These are phyloP conservation scores for Chaetomium strumarium DNA, from an alignment of 2,329 filamentous ascomycete genomes.

Conservation along the genomic window DNA sequence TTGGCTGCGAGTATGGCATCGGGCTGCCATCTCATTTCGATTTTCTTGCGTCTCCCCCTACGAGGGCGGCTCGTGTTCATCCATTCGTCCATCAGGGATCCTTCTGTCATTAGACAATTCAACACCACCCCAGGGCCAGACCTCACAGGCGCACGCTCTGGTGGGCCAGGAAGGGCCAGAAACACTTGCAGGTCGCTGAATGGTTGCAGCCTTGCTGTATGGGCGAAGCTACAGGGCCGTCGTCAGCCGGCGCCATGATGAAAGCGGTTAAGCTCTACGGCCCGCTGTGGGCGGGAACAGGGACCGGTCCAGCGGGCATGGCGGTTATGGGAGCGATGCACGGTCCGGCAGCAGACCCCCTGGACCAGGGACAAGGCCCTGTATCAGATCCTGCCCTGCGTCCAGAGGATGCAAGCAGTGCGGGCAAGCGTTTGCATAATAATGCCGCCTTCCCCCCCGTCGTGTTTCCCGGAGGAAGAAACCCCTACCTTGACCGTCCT, in stretches of 20 bases:
- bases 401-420: conserved; percentile 25
- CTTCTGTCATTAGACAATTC: conserved; percentile 23
- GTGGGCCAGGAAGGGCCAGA: not conserved
- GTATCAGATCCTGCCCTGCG: conserved; percentile 34
- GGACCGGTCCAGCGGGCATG: conserved; percentile 17
- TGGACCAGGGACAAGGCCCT: conserved; percentile 26
- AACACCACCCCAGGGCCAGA: conserved; percentile 17
- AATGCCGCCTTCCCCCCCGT: conserved; percentile 30
- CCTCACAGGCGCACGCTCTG: conserved; percentile 6
- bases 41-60: conserved; percentile 9
- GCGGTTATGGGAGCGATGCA: conserved; percentile 22
- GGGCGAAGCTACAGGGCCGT: not conserved
- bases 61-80: conserved; percentile 10
- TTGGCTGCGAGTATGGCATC: conserved; percentile 17
- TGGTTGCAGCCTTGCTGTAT: conserved; percentile 11
- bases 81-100: conserved; percentile 22
- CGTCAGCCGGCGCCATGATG: conserved; percentile 29
- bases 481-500: conserved; percentile 29
- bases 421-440: conserved; percentile 25
- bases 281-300: conserved; percentile 20
- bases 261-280: conserved; percentile 31
- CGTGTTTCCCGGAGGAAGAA: conserved; percentile 26
- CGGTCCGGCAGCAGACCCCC: conserved; percentile 25
- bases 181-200: conserved; percentile 14
- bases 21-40: conserved; percentile 15